phyloP scores from a whole-genome alignment of 1,139 yeast species.

The Yamadazyma siamensis region DNA sequence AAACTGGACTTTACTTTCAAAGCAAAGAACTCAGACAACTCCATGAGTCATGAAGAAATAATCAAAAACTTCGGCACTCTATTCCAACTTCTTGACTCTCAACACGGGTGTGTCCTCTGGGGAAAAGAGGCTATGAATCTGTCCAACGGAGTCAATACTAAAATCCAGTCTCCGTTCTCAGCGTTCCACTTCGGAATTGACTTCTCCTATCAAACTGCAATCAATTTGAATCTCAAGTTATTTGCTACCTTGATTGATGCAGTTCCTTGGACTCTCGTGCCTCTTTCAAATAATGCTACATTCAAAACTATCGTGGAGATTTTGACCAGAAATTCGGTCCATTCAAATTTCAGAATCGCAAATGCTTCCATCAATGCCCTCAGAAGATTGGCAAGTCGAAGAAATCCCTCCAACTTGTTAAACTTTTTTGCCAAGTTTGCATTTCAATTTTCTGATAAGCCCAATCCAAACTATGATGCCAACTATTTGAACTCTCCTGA shows the following conservation, averaged over 20 bases:
- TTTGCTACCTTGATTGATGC: constrained; percentile 69
- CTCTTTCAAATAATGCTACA: constrained; percentile 39
- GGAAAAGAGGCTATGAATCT: constrained; percentile 18
- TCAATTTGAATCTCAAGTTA: constrained; percentile 50
- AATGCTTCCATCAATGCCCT: constrained; percentile 62
- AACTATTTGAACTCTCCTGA: constrained; percentile 55
- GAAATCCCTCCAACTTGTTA: constrained; percentile 68
- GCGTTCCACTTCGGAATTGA: constrained; percentile 56
- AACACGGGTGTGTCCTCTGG: constrained; percentile 49
- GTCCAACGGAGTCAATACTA: constrained; percentile 14
- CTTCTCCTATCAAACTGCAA: constrained; percentile 28
- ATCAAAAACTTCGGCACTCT: constrained; percentile 60
- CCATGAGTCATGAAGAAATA: constrained; percentile 70
- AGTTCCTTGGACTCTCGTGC: constrained; percentile 64
- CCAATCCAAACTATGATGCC: constrained; percentile 46
- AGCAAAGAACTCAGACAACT: constrained; percentile 43
- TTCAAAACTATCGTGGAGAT: constrained; percentile 68
- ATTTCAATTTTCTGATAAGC: constrained; percentile 73
- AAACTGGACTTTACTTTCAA: constrained; percentile 31
- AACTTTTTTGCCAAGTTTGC: constrained; percentile 77
- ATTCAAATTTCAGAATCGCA: constrained; percentile 59
- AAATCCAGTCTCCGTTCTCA: constrained; percentile 31
- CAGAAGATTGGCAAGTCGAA: constrained; percentile 61
- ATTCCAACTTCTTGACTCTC: constrained; percentile 56
- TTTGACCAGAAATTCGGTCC: constrained; percentile 72